Base-by-base conservation (phyloP, 345 rosid species). In the Ceriops decandra region DNA sequence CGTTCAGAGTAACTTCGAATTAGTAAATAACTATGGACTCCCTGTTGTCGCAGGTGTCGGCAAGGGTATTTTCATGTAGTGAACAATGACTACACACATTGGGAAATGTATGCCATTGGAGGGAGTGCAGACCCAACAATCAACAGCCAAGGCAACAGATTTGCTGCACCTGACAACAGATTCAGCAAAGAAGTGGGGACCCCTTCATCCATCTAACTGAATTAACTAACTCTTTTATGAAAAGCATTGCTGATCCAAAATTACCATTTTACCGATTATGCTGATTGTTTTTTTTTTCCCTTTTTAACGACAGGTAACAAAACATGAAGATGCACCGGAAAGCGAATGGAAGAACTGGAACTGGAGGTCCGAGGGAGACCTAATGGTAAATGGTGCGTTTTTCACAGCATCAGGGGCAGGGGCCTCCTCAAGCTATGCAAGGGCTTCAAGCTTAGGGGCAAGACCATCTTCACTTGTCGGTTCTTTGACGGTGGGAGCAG, bases 41-140 rank as follows among this genome's bases (percentile, higher is more conserved):
- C 31, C 46, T 15, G 20, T 28, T 15, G 20, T 28, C 3, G 30
- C 78, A 75, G 78, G 54, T 75, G 78, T 30, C 69, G 78, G 15
- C 78, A 64, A 30, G 78, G 78, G 17, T 75, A 69, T 35, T 75
- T 75, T 57, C 78, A 74, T 68, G 78, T 74, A 42, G 78, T 74
- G 56, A 74, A 74, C 73, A 74, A 74, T 36, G 78, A 74, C 73
- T 74, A 74, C 54, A 68, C 73, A 7, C 78, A 74, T 58, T 74
- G 78, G 78, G 78, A 74, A 58, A 74, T 75, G 78, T 75, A 75
- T 38, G 78, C 78, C 49, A 65, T 75, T 69, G 78, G 78, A 64
- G 78, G 78, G 26, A 75, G 78, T 36, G 78, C 71, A 47, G 35
- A 7, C 10, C 78, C 78, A 5, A 75, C 74, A 26, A 75, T 75